Evolutionary conservation across 208 protist genomes (phyloP).

Genomic region (Trypanosoma congolense): DNA sequence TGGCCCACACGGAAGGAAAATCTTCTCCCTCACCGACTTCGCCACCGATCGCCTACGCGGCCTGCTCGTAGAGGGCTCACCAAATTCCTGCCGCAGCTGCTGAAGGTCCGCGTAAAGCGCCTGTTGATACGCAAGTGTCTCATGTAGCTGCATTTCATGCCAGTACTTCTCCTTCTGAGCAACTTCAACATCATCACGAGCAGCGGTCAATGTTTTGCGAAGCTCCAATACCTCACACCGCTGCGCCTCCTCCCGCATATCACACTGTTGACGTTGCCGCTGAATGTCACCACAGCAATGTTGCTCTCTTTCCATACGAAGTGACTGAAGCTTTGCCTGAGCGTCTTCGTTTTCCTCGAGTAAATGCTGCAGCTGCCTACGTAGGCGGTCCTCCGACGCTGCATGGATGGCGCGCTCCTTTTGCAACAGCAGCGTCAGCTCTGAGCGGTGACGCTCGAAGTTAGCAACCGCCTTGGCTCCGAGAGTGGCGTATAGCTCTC

Average conservation of each 20-base stretch:
- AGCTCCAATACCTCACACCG: conserved; percentile 9
- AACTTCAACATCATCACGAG: background rate
- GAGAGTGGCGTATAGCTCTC: conserved; percentile 40
- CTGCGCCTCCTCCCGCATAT: conserved; percentile 14
- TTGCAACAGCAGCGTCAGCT: conserved; percentile 60
- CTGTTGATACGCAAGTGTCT: conserved; percentile 13
- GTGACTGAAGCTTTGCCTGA: conserved; percentile 20
- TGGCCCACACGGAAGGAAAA: conserved; percentile 26
- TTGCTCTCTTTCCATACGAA: conserved; percentile 24
- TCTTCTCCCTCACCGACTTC: conserved; percentile 1
- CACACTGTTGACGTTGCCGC: conserved; percentile 14
- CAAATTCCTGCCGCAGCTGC: conserved; percentile 19
- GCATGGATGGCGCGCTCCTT: conserved; percentile 59
- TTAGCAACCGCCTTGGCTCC: conserved; percentile 29
- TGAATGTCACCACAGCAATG: conserved; percentile 11
- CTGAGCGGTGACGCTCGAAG: conserved; percentile 65
- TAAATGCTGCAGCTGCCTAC: conserved; percentile 26
- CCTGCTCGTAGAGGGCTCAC: conserved; percentile 10
- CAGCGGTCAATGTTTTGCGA: background rate
- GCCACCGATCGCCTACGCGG: background rate
- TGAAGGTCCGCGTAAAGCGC: conserved; percentile 11
- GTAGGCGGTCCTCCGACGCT: conserved; percentile 51
- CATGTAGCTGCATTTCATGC: conserved; percentile 23
- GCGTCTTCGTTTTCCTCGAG: conserved; percentile 30
- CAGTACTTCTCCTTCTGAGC: conserved; percentile 17